phyloP scores from a whole-genome alignment of 805 yeast genomes.

The Candida quercuum region DNA sequence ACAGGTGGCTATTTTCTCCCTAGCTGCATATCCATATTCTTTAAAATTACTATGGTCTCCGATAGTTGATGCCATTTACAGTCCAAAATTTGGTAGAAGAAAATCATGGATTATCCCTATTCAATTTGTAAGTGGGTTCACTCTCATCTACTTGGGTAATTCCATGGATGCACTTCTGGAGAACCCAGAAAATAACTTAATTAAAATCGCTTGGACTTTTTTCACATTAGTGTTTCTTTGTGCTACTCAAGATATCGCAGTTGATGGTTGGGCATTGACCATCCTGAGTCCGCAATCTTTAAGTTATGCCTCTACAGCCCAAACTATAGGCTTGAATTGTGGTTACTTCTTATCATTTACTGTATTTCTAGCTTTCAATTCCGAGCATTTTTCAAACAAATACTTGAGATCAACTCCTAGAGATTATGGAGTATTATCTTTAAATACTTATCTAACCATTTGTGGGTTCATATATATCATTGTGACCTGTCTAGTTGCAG shows the following conservation, averaged over 20 bases:
- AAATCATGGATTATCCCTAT: slow-evolving; percentile 94
- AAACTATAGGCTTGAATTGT: slow-evolving; percentile 88
- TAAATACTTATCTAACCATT: slow-evolving; percentile 70
- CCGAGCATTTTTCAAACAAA: slow-evolving; percentile 88
- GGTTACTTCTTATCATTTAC: slow-evolving; percentile 93
- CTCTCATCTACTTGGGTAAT: slow-evolving; percentile 61
- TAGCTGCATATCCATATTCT: slow-evolving; percentile 94
- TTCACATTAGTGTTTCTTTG: slow-evolving; percentile 78
- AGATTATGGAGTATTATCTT: slow-evolving; percentile 60
- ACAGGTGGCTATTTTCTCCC: slow-evolving; percentile 83
- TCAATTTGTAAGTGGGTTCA: slow-evolving; percentile 71
- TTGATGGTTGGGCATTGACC: slow-evolving; percentile 98
- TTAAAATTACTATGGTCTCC: slow-evolving; percentile 94
- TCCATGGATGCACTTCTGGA: slow-evolving; percentile 45
- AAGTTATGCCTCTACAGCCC: slow-evolving; percentile 95
- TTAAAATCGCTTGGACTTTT: slow-evolving; percentile 61
- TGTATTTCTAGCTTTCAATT: slow-evolving; percentile 82
- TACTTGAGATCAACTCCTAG: slow-evolving; percentile 61
- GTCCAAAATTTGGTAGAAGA: slow-evolving; percentile 66
- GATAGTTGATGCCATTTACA: slow-evolving; percentile 82
- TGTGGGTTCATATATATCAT: slow-evolving; percentile 71
- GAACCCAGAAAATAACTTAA: slow-evolving; percentile 44
- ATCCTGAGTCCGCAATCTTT: slow-evolving; percentile 71
- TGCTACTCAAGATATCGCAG: slow-evolving; percentile 98
- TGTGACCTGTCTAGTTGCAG: slow-evolving; percentile 56